Evolutionary conservation across 2,329 filamentous ascomycete species (phyloP).

Genomic region (Ophiostoma sp.): DNA sequence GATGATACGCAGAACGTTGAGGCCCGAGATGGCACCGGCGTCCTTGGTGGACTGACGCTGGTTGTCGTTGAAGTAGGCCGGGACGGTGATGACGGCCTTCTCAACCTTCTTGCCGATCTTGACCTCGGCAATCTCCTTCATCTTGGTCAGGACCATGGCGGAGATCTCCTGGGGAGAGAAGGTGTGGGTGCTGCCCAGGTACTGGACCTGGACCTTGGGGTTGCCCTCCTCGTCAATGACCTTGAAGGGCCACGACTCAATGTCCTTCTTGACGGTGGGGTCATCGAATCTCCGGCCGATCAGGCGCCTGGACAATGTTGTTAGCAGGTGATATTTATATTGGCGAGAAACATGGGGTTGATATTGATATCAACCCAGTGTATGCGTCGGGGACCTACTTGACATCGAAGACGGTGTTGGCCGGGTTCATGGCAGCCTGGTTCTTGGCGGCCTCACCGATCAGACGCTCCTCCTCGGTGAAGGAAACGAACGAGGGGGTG

Average conservation of each 20-base stretch:
- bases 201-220: slow-evolving; percentile 93
- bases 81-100: slow-evolving; percentile 98
- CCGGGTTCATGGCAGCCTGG: slow-evolving; percentile 99
- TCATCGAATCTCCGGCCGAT: slow-evolving; percentile 96
- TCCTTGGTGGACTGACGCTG: slow-evolving; percentile 99
- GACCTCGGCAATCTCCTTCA: slow-evolving; percentile 98
- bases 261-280: slow-evolving; percentile 96
- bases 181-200: slow-evolving; percentile 89
- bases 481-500: slow-evolving; percentile 97
- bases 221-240: slow-evolving; percentile 84
- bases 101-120: slow-evolving; percentile 99
- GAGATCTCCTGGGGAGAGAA: slow-evolving; percentile 99
- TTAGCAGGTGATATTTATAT: slow-evolving; percentile 6
- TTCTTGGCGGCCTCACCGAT: slow-evolving; percentile 99
- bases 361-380: slow-evolving; percentile 45
- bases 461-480: slow-evolving; percentile 97
- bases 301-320: slow-evolving; percentile 67
- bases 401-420: slow-evolving; percentile 98
- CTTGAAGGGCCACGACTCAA: slow-evolving; percentile 99
- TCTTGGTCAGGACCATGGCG: slow-evolving; percentile 98
- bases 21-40: slow-evolving; percentile 92
- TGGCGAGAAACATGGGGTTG: too few relatives aligned
- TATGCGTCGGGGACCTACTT: slow-evolving; percentile 58
- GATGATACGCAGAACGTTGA: slow-evolving; percentile 99
- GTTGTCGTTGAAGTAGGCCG: slow-evolving; percentile 99